phyloP scores from a whole-genome alignment of 1,139 yeast species.

The Pneumocystis wakefieldiae region DNA sequence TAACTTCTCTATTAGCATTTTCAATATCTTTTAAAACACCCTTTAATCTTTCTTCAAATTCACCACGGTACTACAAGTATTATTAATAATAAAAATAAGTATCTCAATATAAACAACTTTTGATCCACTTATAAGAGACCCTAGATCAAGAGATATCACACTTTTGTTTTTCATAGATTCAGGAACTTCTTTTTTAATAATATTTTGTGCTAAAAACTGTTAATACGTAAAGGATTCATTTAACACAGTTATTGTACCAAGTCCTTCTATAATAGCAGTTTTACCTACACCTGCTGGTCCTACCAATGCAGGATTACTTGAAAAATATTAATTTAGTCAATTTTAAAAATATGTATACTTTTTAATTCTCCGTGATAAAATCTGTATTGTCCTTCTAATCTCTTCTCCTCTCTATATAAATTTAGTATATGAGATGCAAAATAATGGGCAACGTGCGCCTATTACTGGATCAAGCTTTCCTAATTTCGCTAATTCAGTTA shows the following conservation, averaged over 20 bases:
- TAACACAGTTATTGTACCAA: slow-evolving; percentile 19
- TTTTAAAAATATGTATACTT: slow-evolving; percentile 91
- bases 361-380: slow-evolving; percentile 78
- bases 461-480: slow-evolving; percentile 94
- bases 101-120: slow-evolving; percentile 25
- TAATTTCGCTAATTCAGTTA: slow-evolving; percentile 70
- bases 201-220: slow-evolving; percentile 51
- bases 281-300: slow-evolving; percentile 90
- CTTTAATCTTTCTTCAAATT: slow-evolving; percentile 82
- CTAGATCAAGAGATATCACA: slow-evolving; percentile 71
- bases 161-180: slow-evolving; percentile 78
- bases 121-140: slow-evolving; percentile 83
- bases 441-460: slow-evolving; percentile 29
- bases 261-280: slow-evolving; percentile 89
- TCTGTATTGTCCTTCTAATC: slow-evolving; percentile 80
- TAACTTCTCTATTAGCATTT: slow-evolving; percentile 59
- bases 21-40: slow-evolving; percentile 75
- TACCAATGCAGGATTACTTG: not conserved
- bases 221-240: not conserved
- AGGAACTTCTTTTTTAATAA: slow-evolving; percentile 83
- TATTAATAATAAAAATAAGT: not conserved
- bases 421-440: not conserved
- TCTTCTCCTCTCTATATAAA: slow-evolving; percentile 57
- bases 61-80: slow-evolving; percentile 51
- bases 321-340: not conserved